Evolutionary conservation across 768 basidiomycete genomes (phyloP), one percentile per base, ranked within the genome.

Genomic region (Candolleomyces efflorescens): DNA sequence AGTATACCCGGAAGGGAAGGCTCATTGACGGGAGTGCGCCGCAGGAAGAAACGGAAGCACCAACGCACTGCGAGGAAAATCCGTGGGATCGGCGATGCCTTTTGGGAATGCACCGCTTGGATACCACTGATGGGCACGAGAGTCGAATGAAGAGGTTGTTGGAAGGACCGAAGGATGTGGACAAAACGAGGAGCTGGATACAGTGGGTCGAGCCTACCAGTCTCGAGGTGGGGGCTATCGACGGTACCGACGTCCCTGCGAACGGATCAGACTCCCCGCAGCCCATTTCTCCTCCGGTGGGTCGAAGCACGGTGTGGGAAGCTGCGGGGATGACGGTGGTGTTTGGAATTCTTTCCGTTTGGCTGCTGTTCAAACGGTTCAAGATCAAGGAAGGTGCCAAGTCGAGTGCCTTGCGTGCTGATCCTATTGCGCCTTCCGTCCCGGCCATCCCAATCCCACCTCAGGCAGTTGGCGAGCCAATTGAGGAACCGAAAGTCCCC

Each of bases 41-140:
- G 53, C 43, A 44, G 20, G 55, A 49, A 55, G 57, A 51, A 20
- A 54, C 22, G 32, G 58, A 37, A 54, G 47, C 32, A 23, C 54
- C 46, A 6, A 13, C 53, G 7, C 41, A 55, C 17, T 56, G 59
- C 58, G 48, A 62, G 22, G 62, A 62, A 38, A 50, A 51, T 17
- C 59, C 60, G 54, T 65, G 46, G 50, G 82, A 89, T 65, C 73
- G 77, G 3, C 77, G 79, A 10, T 91, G 89, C 67, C 69, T 88
- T 15, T 81, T 83, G 11, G 89, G 89, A 22, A 78, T 87, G 47
- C 75, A 82, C 6, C 70, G 67, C 18, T 69, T 89, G 18, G 83
- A 84, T 60, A 74, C 77, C 2, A 78, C 78, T 12, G 81, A 77
- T 62, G 82, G 79, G 5, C 68, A 68, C 3, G 75, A 75, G 59